phyloP scores from a whole-genome alignment of 306 rosid species.

The Herpetospermum pedunculosum region DNA sequence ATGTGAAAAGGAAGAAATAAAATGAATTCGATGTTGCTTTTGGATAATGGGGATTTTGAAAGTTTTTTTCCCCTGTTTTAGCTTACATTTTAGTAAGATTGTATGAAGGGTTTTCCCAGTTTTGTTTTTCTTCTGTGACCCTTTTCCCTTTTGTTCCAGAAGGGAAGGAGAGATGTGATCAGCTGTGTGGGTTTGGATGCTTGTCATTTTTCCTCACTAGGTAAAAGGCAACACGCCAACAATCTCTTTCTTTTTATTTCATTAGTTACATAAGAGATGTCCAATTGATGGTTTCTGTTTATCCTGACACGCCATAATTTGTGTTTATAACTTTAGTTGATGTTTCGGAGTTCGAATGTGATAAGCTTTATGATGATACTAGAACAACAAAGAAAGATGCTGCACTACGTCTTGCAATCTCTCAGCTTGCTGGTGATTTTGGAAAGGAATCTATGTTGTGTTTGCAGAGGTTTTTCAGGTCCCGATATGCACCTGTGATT shows the following conservation, averaged over 20 bases:
- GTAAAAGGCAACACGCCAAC: constrained; percentile 20
- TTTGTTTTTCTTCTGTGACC: constrained; percentile 2
- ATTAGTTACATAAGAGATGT: not conserved
- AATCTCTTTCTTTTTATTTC: not conserved
- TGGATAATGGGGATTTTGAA: not conserved
- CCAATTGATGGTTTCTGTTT: not conserved
- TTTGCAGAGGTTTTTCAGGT: constrained; percentile 36
- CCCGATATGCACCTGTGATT: constrained; percentile 40
- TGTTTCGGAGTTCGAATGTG: constrained; percentile 43
- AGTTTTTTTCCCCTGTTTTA: not conserved
- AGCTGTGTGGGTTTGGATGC: constrained; percentile 21
- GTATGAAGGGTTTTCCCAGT: not conserved
- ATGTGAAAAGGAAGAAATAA: not conserved
- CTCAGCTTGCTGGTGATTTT: constrained; percentile 53
- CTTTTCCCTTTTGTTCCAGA: constrained; percentile 23
- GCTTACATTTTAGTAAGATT: not conserved
- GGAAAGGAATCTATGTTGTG: constrained; percentile 54
- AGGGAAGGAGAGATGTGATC: constrained; percentile 26
- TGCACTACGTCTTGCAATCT: constrained; percentile 51
- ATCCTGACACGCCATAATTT: not conserved
- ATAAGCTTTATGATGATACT: constrained; percentile 36
- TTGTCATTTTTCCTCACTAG: constrained; percentile 30
- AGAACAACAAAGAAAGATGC: constrained; percentile 46
- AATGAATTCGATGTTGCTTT: not conserved
- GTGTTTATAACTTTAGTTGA: constrained; percentile 20